phyloP scores from a whole-genome alignment of 2,329 filamentous ascomycete genomes.

The Sporothrix luriei region DNA sequence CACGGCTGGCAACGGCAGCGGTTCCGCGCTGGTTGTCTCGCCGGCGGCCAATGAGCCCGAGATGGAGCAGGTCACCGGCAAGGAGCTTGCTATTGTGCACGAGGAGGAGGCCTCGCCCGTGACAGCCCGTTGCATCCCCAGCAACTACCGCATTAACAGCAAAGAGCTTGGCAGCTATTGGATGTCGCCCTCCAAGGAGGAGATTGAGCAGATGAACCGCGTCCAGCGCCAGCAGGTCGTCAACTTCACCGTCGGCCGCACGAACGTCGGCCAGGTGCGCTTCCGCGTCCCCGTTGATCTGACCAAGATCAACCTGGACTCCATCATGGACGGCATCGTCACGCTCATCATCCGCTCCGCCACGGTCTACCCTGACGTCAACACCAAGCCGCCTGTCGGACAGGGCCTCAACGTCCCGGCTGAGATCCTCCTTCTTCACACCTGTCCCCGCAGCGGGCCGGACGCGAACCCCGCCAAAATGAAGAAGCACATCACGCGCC shows the following conservation, averaged over 20 bases:
- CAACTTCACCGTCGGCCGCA: constrained; percentile 79
- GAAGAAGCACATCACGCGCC: constrained; percentile 75
- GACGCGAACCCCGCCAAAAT: constrained; percentile 55
- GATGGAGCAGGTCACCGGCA: constrained; percentile 71
- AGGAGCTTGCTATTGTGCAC: constrained; percentile 76
- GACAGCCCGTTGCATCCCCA: constrained; percentile 37
- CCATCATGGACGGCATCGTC: constrained; percentile 77
- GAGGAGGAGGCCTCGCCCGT: constrained; percentile 62
- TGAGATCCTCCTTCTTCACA: constrained; percentile 84
- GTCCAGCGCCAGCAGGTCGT: constrained; percentile 74
- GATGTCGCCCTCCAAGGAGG: constrained; percentile 75
- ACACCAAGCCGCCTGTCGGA: constrained; percentile 79
- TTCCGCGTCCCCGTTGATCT: constrained; percentile 86
- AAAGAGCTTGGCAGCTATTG: constrained; percentile 70
- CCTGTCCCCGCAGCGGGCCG: constrained; percentile 78
- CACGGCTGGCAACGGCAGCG: constrained; percentile 38
- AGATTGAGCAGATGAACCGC: constrained; percentile 77
- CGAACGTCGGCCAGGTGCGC: constrained; percentile 76
- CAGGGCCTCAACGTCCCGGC: constrained; percentile 92
- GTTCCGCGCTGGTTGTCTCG: constrained; percentile 10
- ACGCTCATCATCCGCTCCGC: constrained; percentile 74
- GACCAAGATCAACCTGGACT: constrained; percentile 73
- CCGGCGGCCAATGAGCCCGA: constrained; percentile 48
- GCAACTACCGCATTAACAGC: constrained; percentile 42
- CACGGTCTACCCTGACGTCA: constrained; percentile 79